phyloP scores from a whole-genome alignment of 345 rosid species.

The Excoecaria agallocha region DNA sequence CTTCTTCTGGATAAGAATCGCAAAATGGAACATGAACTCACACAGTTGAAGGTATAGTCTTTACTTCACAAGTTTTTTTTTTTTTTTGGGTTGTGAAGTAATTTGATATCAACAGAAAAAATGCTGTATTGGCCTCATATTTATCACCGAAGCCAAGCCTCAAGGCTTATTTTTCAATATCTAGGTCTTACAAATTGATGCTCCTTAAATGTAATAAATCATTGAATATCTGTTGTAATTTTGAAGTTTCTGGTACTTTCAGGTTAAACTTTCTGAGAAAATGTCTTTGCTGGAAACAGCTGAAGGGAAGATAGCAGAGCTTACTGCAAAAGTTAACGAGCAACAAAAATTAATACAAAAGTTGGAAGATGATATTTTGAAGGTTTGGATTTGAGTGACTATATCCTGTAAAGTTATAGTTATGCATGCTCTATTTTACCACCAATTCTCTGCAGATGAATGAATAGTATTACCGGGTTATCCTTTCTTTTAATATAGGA shows the following conservation, averaged over 20 bases:
- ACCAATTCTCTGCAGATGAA: neutral
- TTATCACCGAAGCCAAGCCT: neutral
- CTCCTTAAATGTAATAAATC: neutral
- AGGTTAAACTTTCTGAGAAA: constrained; percentile 89
- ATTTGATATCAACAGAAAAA: neutral
- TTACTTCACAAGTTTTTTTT: neutral
- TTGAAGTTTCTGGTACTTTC: constrained; percentile 20
- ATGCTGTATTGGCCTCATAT: neutral
- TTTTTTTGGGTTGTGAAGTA: neutral
- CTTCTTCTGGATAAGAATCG: constrained; percentile 97
- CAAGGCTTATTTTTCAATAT: neutral
- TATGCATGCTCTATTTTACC: neutral
- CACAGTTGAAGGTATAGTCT: constrained; percentile 72
- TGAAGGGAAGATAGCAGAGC: constrained; percentile 69
- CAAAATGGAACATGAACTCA: constrained; percentile 94
- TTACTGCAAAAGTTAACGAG: constrained; percentile 65
- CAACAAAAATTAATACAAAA: constrained; percentile 87
- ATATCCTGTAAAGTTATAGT: constrained; percentile 7
- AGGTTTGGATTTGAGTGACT: constrained; percentile 47
- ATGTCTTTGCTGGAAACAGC: constrained; percentile 66
- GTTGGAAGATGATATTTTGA: constrained; percentile 92
- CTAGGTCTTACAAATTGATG: constrained; percentile 7
- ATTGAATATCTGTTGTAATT: neutral
- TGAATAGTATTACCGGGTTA: neutral
- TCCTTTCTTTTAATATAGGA: neutral